Evolutionary conservation across 1,139 yeast genomes (phyloP), one percentile per base, ranked within the genome.

Genomic region (Geotrichum siamense): DNA sequence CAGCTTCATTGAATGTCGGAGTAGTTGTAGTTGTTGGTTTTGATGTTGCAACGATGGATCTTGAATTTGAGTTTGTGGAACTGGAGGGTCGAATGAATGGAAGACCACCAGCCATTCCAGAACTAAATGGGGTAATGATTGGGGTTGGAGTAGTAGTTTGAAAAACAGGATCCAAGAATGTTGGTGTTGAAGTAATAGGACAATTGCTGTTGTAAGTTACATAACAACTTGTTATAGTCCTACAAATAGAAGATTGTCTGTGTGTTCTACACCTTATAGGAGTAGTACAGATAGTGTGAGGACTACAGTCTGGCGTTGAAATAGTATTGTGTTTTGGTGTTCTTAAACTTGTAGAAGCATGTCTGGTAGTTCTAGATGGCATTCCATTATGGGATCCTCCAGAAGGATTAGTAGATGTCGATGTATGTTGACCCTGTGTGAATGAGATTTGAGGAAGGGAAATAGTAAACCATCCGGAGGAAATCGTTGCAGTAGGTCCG

Each of bases 381-480:
- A 12, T 25, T 8, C 12, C 12, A 12, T 8, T 25, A 25, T 25
- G 27, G 27, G 27, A 9, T 8, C 10, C 8, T 8, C 27, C 12
- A 25, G 10, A 9, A 9, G 10, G 8, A 25, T 8, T 25, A 12
- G 12, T 12, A 25, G 27, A 9, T 8, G 27, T 12, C 8, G 27
- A 25, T 8, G 32, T 12, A 15, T 15, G 8, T 6, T 8, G 17
- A n/a, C 13, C 32, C 5, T 12, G 5, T 6, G 13, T 12, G 15
- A 15, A 6, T 12, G 32, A 6, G n/a, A 15, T n/a, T 8, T 8
- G n/a, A 12, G 8, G 8, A 8, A 15, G 5, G n/a, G 32, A n/a
- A 15, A 28, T 28, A 28, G 32, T 28, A 8, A 15, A 8, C 32
- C 32, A 28, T 15, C 32, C 32, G n/a, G 32, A 28, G 17, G 32